These are phyloP conservation scores for Metarhizium brunneum DNA, from an alignment of 2,329 filamentous ascomycete species.

Conservation along the genomic window DNA sequence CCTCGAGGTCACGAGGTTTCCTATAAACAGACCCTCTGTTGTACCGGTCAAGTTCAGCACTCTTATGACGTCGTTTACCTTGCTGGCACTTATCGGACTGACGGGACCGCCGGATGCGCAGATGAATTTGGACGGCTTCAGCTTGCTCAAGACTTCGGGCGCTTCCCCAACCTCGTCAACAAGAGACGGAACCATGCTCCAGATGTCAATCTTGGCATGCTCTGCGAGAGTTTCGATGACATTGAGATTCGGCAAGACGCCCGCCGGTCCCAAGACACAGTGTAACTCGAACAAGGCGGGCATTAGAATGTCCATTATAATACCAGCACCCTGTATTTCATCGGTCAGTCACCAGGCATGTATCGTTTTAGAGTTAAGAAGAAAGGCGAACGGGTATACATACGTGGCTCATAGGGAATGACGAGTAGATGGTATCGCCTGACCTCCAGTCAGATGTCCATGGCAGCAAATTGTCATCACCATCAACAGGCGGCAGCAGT, in stretches of 20 bases:
- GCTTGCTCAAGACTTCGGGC: constrained; percentile 20
- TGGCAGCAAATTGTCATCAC: constrained; percentile 16
- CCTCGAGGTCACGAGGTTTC: constrained; percentile 16
- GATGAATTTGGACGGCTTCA: constrained; percentile 23
- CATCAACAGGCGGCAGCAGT: constrained; percentile 21
- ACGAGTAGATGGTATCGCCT: constrained; percentile 22
- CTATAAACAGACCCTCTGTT: constrained; percentile 24
- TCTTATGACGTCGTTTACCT: constrained; percentile 21
- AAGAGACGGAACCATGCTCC: constrained; percentile 27
- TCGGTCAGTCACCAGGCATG: background rate
- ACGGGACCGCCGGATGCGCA: constrained; percentile 26
- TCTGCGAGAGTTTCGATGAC: constrained; percentile 24
- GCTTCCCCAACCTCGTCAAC: constrained; percentile 23
- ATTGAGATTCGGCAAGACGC: constrained; percentile 25
- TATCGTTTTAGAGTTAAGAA: background rate
- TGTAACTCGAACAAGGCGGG: constrained; percentile 25
- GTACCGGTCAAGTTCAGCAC: constrained; percentile 25
- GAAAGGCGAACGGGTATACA: constrained; percentile 4
- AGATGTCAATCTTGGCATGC: constrained; percentile 25
- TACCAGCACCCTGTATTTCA: constrained; percentile 25
- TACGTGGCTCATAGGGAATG: constrained; percentile 27
- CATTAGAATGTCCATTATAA: constrained; percentile 31
- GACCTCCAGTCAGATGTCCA: constrained; percentile 20
- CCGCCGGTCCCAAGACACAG: constrained; percentile 25
- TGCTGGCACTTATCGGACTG: constrained; percentile 15